A percentile compares a stretch with the other conserved stretches of the same genome.
Conservation (phyloP, 345 rosid genomes). For the Brassica rapa region DNA sequence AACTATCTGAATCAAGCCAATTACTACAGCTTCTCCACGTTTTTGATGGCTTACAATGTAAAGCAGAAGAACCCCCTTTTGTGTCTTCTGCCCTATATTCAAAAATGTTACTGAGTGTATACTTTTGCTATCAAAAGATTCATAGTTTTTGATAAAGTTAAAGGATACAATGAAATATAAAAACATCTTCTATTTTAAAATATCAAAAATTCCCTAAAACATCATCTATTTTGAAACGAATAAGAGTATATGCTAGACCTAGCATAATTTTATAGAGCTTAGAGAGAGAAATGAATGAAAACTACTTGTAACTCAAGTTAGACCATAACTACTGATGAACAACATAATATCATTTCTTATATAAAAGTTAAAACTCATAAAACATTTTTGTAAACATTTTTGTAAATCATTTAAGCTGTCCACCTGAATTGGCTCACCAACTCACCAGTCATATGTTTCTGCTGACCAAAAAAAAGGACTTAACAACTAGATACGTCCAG, state of each 20-base stretch:
- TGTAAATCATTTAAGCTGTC: background rate
- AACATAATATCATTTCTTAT: background rate
- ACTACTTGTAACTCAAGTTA: background rate
- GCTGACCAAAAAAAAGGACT: constrained; percentile 8
- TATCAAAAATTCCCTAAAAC: too few species aligned
- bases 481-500: constrained; percentile 13
- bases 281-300: background rate
- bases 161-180: too few species aligned
- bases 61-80: background rate
- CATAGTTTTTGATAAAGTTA: too few species aligned
- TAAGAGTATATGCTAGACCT: background rate
- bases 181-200: too few species aligned
- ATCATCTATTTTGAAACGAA: too few species aligned
- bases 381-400: background rate
- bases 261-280: background rate
- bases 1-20: constrained; percentile 3
- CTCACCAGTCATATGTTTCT: constrained; percentile 24
- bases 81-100: background rate
- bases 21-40: background rate
- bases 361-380: background rate
- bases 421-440: constrained; percentile 28
- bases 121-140: background rate
- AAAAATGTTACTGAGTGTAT: background rate
- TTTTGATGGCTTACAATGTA: background rate
- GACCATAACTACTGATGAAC: background rate